Evolutionary conservation across 1,139 yeast genomes (phyloP), one percentile per base, ranked within the genome.

Genomic region (Arxiozyma heterogenica): DNA sequence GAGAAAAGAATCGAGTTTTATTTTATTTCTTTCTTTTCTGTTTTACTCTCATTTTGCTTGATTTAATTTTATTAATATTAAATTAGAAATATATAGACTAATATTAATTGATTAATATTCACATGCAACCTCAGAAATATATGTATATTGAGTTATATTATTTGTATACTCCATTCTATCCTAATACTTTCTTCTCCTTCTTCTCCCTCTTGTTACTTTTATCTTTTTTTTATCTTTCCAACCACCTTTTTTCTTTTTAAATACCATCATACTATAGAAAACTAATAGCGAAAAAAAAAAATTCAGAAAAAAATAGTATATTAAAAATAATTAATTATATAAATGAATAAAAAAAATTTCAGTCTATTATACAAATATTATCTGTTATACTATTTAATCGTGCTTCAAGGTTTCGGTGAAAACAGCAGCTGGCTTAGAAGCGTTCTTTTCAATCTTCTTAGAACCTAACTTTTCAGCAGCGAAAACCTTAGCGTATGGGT

Each of bases 401-500:
- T 76, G 76, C 76, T 79, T 84, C 75, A 84, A 81, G 68, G 82
- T 83, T 68, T 80, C 76, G 65, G 78, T 72, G 80, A 84, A 84
- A 71, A 80, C 80, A 73, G 86, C 84, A 77, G 85, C 79, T 65
- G 88, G 82, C 74, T 87, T 85, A 74, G 76, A 77, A 69, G 77
- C 70, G 70, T 84, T 68, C 75, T 77, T 74, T 68, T 78, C 83
- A 74, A 77, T 87, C 85, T 88, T 88, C 75, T 79, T 79, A 68
- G 91, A 84, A 72, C 95, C 96, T 69, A 86, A 80, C 80, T 88
- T 87, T 81, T 89, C 86, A 75, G 87, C 89, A 71, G 96, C 74
- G 80, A 83, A 90, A 70, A 93, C 95, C 86, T 89, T 89, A 72
- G 98, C 98, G 85, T 93, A 93, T 68, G 99, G 99, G 96, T 93